phyloP scores from a whole-genome alignment of 2,329 filamentous ascomycete genomes.

The Talaromyces verruculosus region DNA sequence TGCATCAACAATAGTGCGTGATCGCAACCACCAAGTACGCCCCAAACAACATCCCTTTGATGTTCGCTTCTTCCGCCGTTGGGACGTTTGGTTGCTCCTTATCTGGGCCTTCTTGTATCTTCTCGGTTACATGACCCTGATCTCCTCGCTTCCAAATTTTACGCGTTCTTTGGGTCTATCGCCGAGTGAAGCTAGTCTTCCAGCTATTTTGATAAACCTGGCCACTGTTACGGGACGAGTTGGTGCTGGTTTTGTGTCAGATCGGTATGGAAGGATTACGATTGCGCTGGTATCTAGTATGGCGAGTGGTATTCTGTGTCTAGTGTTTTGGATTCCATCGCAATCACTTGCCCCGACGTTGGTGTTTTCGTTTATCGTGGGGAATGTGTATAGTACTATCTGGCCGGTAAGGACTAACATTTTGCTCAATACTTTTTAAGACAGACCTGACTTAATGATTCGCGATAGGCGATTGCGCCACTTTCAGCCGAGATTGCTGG shows the following conservation, averaged over 20 bases:
- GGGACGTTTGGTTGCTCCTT: background rate
- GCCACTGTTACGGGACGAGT: background rate
- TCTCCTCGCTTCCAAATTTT: background rate
- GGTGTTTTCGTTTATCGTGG: background rate
- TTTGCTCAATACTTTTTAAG: background rate
- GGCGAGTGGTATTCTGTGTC: background rate
- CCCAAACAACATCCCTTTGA: constrained; percentile 6
- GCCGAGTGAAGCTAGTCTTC: background rate
- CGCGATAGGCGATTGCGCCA: background rate
- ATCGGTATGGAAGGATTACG: constrained; percentile 1
- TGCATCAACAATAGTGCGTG: background rate
- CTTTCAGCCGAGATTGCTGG: background rate
- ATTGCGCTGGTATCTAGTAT: constrained; percentile 1
- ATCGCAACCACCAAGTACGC: background rate
- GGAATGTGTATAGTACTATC: constrained; percentile 1
- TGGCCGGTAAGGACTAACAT: background rate
- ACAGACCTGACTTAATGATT: background rate
- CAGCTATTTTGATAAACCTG: background rate
- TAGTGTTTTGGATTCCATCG: background rate
- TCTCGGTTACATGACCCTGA: constrained; percentile 4
- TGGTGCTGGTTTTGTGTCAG: background rate
- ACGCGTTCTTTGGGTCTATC: background rate
- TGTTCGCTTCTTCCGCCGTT: background rate
- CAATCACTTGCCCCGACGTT: background rate
- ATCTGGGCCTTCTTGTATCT: background rate